Evolutionary conservation across 2,329 filamentous ascomycete genomes (phyloP).

Genomic region (Ophiostoma pallidulum): DNA sequence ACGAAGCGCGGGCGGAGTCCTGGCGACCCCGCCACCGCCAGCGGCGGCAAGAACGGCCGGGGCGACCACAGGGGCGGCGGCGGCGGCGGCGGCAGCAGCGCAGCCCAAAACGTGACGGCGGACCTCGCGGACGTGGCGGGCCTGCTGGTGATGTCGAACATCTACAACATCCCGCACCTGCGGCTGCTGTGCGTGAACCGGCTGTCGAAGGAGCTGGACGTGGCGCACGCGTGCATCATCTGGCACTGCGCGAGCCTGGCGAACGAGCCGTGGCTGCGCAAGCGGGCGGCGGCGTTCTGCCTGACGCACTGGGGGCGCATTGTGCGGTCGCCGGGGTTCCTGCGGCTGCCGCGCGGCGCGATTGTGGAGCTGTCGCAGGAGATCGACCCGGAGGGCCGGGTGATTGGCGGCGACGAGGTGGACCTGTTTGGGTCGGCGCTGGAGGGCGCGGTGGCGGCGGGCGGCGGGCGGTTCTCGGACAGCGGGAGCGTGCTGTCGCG

Average conservation of each 20-base stretch:
- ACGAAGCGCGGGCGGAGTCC: slow-evolving; percentile 5
- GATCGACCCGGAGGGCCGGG: slow-evolving; percentile 83
- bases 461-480: slow-evolving; percentile 31
- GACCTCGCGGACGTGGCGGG: slow-evolving; percentile 81
- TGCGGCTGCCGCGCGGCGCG: slow-evolving; percentile 65
- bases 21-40: not conserved
- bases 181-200: slow-evolving; percentile 86
- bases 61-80: not conserved
- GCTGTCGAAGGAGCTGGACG: slow-evolving; percentile 80
- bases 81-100: slow-evolving; percentile 15
- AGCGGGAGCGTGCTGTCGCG: slow-evolving; percentile 26
- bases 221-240: slow-evolving; percentile 88
- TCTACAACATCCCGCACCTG: slow-evolving; percentile 93
- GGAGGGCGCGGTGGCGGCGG: slow-evolving; percentile 28
- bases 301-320: slow-evolving; percentile 92
- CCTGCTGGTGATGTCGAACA: slow-evolving; percentile 92
- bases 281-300: slow-evolving; percentile 78
- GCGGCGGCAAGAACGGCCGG: not conserved
- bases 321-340: slow-evolving; percentile 80
- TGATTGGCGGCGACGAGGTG: slow-evolving; percentile 80
- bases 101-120: slow-evolving; percentile 47
- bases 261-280: slow-evolving; percentile 87
- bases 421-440: slow-evolving; percentile 42
- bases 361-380: slow-evolving; percentile 90
- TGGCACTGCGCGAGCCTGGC: slow-evolving; percentile 91